These are phyloP conservation scores for Geotrichum aggregatum DNA, from an alignment of 1,139 yeast species.

Conservation along the genomic window DNA sequence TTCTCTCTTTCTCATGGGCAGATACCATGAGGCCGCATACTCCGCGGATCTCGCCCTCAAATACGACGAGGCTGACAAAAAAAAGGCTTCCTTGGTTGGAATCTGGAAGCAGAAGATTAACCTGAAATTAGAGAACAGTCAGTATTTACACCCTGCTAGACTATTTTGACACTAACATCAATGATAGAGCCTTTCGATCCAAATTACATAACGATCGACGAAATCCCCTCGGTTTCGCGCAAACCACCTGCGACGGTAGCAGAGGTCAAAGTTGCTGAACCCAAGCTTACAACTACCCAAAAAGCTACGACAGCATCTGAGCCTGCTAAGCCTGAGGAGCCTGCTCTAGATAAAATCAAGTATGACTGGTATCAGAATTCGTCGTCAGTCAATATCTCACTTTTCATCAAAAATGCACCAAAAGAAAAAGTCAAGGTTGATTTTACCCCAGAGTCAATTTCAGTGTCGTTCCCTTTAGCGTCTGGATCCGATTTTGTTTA, in stretches of 20 bases:
- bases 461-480: conserved; percentile 24
- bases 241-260: too few species aligned
- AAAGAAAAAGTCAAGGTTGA: conserved; percentile 42
- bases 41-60: conserved; percentile 14
- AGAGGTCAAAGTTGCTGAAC: conserved; percentile 26
- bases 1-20: conserved; percentile 11
- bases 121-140: conserved; percentile 32
- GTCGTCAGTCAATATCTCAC: conserved; percentile 56
- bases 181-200: conserved; percentile 18
- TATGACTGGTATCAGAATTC: conserved; percentile 78
- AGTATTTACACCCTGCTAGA: not conserved
- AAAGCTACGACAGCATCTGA: conserved; percentile 1
- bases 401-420: conserved; percentile 67
- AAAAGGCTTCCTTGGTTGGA: conserved; percentile 22
- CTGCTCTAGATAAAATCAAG: conserved; percentile 44
- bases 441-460: conserved; percentile 39
- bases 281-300: not conserved
- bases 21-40: conserved; percentile 17
- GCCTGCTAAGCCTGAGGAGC: conserved; percentile 8
- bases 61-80: conserved; percentile 6
- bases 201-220: conserved; percentile 24
- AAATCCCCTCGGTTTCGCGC: conserved; percentile 23
- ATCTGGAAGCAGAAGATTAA: conserved; percentile 53
- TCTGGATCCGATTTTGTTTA: conserved; percentile 24
- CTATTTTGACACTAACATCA: not conserved